These are phyloP conservation scores for Talaromyces wortmannii DNA, from an alignment of 495 filamentous ascomycete genomes.

Conservation along the genomic window DNA sequence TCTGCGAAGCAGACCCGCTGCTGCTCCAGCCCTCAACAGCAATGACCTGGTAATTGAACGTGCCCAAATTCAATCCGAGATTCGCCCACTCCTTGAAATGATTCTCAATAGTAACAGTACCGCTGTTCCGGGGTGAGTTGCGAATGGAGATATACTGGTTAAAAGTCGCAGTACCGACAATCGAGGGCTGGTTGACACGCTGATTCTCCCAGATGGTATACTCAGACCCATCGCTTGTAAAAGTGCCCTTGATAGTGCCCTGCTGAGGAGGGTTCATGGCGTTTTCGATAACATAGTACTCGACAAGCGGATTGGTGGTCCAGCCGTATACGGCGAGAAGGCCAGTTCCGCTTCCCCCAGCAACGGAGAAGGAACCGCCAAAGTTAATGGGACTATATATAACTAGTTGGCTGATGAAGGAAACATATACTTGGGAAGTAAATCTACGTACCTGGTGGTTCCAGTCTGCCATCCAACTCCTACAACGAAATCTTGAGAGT, in stretches of 20 bases:
- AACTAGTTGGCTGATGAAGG: background rate
- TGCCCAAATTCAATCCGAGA: conserved; percentile 40
- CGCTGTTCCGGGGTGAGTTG: conserved; percentile 42
- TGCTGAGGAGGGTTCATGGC: conserved; percentile 46
- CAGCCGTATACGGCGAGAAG: conserved; percentile 60
- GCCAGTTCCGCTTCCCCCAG: conserved; percentile 42
- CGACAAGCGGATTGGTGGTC: conserved; percentile 54
- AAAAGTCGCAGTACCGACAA: conserved; percentile 53
- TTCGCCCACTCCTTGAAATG: conserved; percentile 59
- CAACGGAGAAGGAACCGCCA: conserved; percentile 45
- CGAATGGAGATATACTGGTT: conserved; percentile 58
- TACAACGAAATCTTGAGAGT: conserved; percentile 52
- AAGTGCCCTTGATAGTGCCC: conserved; percentile 42
- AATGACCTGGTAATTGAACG: conserved; percentile 55
- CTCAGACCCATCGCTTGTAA: conserved; percentile 50
- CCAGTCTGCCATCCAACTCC: conserved; percentile 60
- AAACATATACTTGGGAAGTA: background rate
- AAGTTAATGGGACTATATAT: conserved; percentile 42
- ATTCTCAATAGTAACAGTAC: conserved; percentile 44
- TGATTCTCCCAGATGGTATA: conserved; percentile 58
- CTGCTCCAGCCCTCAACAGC: conserved; percentile 53
- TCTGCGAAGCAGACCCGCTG: conserved; percentile 45
- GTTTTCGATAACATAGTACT: conserved; percentile 60
- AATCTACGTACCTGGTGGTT: conserved; percentile 23
- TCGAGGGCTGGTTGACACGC: conserved; percentile 54